These are phyloP conservation scores for Septoria linicola DNA, from an alignment of 2,329 filamentous ascomycete species.

Conservation along the genomic window DNA sequence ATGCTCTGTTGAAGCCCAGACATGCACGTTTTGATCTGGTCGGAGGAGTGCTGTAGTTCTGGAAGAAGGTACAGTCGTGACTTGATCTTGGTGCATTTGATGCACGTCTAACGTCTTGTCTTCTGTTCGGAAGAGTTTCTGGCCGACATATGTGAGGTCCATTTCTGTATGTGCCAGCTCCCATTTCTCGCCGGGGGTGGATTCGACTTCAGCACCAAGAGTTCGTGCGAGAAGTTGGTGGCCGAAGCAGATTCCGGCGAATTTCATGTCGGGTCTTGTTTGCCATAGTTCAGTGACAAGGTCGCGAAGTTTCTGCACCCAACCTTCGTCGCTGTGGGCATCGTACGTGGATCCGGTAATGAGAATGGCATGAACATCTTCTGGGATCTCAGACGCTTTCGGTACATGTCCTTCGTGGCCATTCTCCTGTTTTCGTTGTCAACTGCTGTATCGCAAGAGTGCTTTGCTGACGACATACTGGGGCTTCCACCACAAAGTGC, in stretches of 20 bases:
- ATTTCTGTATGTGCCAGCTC: slow-evolving; percentile 48
- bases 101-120: slow-evolving; percentile 43
- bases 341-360: slow-evolving; percentile 52
- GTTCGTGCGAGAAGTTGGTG: slow-evolving; percentile 49
- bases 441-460: background rate
- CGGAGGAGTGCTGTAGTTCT: slow-evolving; percentile 39
- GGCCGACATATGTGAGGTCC: slow-evolving; percentile 42
- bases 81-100: slow-evolving; percentile 52
- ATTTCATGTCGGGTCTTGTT: slow-evolving; percentile 52
- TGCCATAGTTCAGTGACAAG: slow-evolving; percentile 55
- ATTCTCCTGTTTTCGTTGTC: slow-evolving; percentile 4
- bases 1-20: slow-evolving; percentile 50
- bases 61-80: slow-evolving; percentile 38
- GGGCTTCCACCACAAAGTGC: slow-evolving; percentile 54
- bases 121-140: slow-evolving; percentile 43
- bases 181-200: slow-evolving; percentile 45
- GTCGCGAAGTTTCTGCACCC: slow-evolving; percentile 45
- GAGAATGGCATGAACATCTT: slow-evolving; percentile 45
- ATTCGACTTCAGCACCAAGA: slow-evolving; percentile 43
- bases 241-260: slow-evolving; percentile 51
- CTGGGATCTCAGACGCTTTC: slow-evolving; percentile 48
- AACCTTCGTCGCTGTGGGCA: slow-evolving; percentile 47
- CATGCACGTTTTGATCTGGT: slow-evolving; percentile 46
- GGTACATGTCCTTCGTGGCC: slow-evolving; percentile 49
- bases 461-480: background rate